Conservation (phyloP, 2,329 filamentous ascomycete species). For the Diaporthe destruens region DNA sequence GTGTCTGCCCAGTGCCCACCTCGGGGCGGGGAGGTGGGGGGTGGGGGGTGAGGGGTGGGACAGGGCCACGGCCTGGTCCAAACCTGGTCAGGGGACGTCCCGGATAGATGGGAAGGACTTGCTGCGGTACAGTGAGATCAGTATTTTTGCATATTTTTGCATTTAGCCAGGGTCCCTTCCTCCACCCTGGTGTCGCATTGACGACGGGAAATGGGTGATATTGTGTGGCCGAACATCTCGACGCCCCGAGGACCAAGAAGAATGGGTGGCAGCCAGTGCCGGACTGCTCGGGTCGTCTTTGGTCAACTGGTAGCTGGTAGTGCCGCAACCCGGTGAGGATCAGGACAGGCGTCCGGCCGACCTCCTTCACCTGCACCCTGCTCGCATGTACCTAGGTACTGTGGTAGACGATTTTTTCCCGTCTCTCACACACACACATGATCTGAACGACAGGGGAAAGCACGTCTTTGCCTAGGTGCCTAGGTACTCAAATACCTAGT, state of each 20-base stretch:
- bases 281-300: not conserved
- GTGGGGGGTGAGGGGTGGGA: too few species aligned
- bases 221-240: slow-evolving; percentile 5
- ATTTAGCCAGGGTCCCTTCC: slow-evolving; percentile 34
- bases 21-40: not conserved
- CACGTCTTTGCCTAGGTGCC: too few species aligned
- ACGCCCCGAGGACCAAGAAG: slow-evolving; percentile 10
- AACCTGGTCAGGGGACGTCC: slow-evolving; percentile 23
- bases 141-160: slow-evolving; percentile 25
- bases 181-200: slow-evolving; percentile 15
- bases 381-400: not conserved
- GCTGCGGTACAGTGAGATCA: not conserved
- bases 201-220: slow-evolving; percentile 20
- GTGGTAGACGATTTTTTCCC: not conserved
- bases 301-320: slow-evolving; percentile 8
- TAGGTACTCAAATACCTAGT: not conserved
- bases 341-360: slow-evolving; percentile 23
- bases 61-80: not conserved
- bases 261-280: slow-evolving; percentile 7
- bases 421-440: too few species aligned
- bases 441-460: too few species aligned
- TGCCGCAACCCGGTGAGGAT: slow-evolving; percentile 26
- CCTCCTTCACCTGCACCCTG: not conserved
- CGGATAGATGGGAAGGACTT: slow-evolving; percentile 27
- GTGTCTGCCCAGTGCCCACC: not conserved